Evolutionary conservation across 2,329 filamentous ascomycete genomes (phyloP).

Genomic region (Fusarium sacchari): DNA sequence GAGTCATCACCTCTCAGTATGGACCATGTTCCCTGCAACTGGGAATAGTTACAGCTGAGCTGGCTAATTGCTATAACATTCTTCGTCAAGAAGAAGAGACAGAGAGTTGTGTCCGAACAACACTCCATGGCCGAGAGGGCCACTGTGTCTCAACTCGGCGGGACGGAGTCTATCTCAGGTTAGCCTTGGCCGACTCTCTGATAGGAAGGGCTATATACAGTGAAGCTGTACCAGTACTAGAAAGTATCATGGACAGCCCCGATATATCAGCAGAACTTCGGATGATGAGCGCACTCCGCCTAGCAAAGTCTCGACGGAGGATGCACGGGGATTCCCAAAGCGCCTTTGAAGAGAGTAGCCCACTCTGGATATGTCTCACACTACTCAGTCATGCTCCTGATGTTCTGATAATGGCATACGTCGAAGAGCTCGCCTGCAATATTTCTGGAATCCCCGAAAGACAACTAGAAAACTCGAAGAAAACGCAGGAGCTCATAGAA

Average conservation of each 20-base stretch:
- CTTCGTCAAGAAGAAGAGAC: not conserved
- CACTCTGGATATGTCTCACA: not conserved
- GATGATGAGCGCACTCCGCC: not conserved
- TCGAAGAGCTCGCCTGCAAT: not conserved
- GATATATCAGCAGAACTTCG: not conserved
- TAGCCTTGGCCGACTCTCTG: not conserved
- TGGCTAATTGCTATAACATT: not conserved
- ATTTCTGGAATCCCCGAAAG: not conserved
- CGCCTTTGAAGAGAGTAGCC: not conserved
- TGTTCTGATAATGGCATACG: not conserved
- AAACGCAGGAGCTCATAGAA: not conserved
- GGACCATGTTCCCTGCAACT: not conserved
- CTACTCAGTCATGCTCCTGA: accelerated
- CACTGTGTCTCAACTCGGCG: not conserved
- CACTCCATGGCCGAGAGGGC: no score
- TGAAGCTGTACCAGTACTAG: accelerated
- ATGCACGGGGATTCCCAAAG: not conserved
- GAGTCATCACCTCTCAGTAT: not conserved
- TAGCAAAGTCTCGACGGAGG: not conserved
- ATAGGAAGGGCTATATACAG: not conserved
- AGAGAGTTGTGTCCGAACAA: not conserved
- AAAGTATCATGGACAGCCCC: not conserved
- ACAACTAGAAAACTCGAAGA: no score
- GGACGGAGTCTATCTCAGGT: not conserved
- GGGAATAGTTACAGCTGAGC: not conserved